Evolutionary conservation across 1,139 yeast genomes (phyloP), one percentile per base, ranked within the genome.

Genomic region (Blastobotrys malaysiensis): DNA sequence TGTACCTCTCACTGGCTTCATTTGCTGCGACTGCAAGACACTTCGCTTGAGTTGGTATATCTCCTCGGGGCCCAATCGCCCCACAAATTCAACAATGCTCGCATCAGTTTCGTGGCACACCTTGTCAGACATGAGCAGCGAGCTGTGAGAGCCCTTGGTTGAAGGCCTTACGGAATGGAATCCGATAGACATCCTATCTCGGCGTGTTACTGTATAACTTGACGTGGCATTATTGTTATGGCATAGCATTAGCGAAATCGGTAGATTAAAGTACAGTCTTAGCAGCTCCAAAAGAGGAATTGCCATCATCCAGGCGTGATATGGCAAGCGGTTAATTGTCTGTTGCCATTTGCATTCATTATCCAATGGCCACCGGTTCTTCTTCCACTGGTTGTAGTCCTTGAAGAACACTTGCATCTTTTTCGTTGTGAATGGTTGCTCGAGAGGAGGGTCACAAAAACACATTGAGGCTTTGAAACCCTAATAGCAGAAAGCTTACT

Each of bases 241-340:
- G 16, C 11, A 31, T 3, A 31, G 16, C 39, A 31, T 31, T 31
- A 31, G 39, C 39, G 39, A 31, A 31, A 31, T 31, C 16, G 39
- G 39, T 31, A 31, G 39, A 31, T 31, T 31, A 19, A 49, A 49
- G 24, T 24, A 49, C 26, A 26, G 43, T 18, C 27, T 24, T 18
- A 48, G 19, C 6, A 48, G 31, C 21, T 36, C 19, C 21, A 16
- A 14, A 13, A 48, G 26, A 19, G 45, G 45, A 5, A 39, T 22
- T 11, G 24, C 22, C 27, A 13, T 20, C 21, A 48, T 19, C 50
- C 50, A 31, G 31, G 39, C 50, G 5, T 18, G 9, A 2, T 36
- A 24, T n/a, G 31, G 14, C 45, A 36, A 13, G 14, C 39, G 45
- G 14, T 48, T 26, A 11, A 48, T 39, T 13, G 18, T 7, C 9